Base-by-base conservation (phyloP, 1,284 basidiomycete species). In the Rhodofomes roseus region DNA sequence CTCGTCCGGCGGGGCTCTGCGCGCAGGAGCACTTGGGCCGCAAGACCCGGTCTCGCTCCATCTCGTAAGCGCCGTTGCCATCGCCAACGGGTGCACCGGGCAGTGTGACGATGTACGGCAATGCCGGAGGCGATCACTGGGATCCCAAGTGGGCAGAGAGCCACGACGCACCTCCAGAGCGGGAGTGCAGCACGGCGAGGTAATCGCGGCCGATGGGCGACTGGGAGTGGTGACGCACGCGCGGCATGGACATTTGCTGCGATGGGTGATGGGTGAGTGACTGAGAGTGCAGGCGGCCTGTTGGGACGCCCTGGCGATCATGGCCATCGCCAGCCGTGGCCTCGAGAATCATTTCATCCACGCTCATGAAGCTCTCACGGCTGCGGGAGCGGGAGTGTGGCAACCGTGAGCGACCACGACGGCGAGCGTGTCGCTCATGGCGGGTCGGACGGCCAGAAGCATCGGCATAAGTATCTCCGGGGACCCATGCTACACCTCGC, bases 331-430 rank as follows among this genome's bases (percentile, higher is more conserved):
- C n/a, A n/a, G n/a, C n/a, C n/a, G n/a, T n/a, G n/a, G n/a, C n/a
- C n/a, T 82, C 79, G 54, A 87, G 70, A 52, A 88, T 76, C 80
- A 87, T 82, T 65, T 88, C 86, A 58, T 87, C 86, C 55, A 88
- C 76, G 55, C 69, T 71, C 48, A 65, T 64, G 1, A 72, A 73
- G 61, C 70, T 72, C 20, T 68, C 71, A 18, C 73, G 70, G 43
- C 71, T 72, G 37, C 68, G 66, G 8, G 70, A 71, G 54, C 71
- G 72, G 40, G 68, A 68, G 25, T 59, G 64, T 0, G 70, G 68
- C 55, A 68, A 71, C 20, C 62, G 66, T 39, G 63, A 68, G 55
- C 65, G 69, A 50, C 63, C 63, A 25, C 63, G 66, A 34, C 60
- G 65, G 29, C 61, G 70, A 11, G 61, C 50, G 11, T 63, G 65